These are phyloP conservation scores for Naganishia cerealis DNA, from an alignment of 1,284 basidiomycete genomes.

Conservation along the genomic window DNA sequence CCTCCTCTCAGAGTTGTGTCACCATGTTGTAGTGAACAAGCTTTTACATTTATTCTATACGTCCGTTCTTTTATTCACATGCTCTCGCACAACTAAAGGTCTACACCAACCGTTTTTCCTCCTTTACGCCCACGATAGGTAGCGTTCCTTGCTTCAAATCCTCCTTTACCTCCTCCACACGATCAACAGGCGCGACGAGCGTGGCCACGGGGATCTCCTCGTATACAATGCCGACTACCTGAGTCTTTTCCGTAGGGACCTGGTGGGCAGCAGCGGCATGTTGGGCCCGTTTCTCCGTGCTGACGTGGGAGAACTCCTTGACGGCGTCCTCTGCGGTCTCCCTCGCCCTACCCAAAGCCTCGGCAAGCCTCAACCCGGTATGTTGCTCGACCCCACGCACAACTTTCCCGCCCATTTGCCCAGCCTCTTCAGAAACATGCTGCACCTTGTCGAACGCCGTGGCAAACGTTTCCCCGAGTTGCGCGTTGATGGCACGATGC, in stretches of 20 bases:
- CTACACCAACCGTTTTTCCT: constrained; percentile 26
- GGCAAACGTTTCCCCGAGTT: constrained; percentile 63
- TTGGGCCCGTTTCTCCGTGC: constrained; percentile 23
- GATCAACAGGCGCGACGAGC: constrained; percentile 42
- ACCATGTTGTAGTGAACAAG: background rate
- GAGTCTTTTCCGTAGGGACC: constrained; percentile 36
- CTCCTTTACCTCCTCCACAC: constrained; percentile 19
- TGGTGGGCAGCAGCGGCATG: constrained; percentile 31
- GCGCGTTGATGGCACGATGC: constrained; percentile 67
- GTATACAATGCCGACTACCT: constrained; percentile 49
- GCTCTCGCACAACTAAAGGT: background rate
- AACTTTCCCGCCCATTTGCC: constrained; percentile 54
- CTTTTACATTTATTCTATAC: background rate
- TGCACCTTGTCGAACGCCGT: constrained; percentile 58
- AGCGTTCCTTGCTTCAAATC: constrained; percentile 22
- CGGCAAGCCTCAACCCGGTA: constrained; percentile 70
- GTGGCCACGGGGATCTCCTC: constrained; percentile 51
- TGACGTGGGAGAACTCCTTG: constrained; percentile 25
- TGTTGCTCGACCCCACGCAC: constrained; percentile 65
- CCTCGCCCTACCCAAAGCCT: constrained; percentile 60
- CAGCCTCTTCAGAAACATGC: constrained; percentile 50
- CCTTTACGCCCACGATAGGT: constrained; percentile 22
- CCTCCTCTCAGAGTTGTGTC: background rate
- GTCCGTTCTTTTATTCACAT: background rate
- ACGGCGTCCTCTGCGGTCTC: constrained; percentile 38